Base-by-base conservation (phyloP, 2,329 filamentous ascomycete genomes). In the Clonostachys solani region DNA sequence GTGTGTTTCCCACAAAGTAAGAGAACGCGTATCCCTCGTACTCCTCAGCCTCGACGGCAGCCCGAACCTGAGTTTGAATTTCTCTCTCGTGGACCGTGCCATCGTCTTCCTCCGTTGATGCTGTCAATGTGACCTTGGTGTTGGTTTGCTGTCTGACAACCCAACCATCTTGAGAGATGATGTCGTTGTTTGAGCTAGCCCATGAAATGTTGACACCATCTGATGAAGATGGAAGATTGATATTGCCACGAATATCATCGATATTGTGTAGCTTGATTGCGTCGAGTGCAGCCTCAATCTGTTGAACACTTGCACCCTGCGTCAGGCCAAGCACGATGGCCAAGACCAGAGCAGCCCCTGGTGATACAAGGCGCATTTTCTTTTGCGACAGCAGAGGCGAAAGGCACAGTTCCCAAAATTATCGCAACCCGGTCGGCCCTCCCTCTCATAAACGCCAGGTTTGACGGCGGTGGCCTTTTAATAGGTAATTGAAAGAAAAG, bases 1-100 rank as follows among this genome's bases (percentile, higher is more conserved):
- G 49, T 2, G 63, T 60, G 55, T 68, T 69, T 9, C 67, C 69
- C 0, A 72, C 77, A 53, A 79, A 79, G 53, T 78, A 80, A 0
- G 71, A 66, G 49, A 79, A 78, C 1, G 70, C 70, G 49, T 79
- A 79, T 6, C 71, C 75, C 41, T 72, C 66, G 33, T 66, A 63
- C 0, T 60, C 54, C 0, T 62, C 68, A 1, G 65, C 50, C 2
- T 57, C 50, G 2, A 54, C 57, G 4, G 63, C 61, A n/a, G 56
- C 57, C 16, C 58, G 58, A 15, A 72, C 63, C 4, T 60, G 64
- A 17, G 66, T 64, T 13, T 54, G 60, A 33, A 70, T 59, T 0
- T 56, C 56, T 5, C 65, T 64, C 36, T 65, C 55, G 23, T 29
- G 23, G 23, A 29, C 23, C 0, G 51, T 44, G 4, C 56, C 50